Evolutionary conservation across 345 rosid genomes (phyloP).

Genomic region (Murraya paniculata): DNA sequence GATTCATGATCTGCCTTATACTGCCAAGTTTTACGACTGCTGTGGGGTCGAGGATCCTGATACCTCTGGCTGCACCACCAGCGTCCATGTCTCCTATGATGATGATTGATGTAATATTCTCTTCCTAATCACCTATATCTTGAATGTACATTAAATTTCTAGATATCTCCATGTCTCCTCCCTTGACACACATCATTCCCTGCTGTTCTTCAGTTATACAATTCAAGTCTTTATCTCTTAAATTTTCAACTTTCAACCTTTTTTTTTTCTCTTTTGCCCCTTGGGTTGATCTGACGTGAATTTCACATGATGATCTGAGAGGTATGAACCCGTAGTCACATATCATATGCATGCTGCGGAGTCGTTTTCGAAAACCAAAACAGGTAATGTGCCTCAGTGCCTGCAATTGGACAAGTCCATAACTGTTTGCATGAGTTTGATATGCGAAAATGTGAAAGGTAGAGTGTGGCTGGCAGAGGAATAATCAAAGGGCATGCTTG

Average conservation of each 20-base stretch:
- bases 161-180: neutral
- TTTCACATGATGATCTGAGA: neutral
- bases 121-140: neutral
- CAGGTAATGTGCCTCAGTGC: too few species aligned
- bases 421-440: neutral
- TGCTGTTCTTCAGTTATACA: neutral
- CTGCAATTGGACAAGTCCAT: neutral
- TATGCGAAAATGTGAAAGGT: neutral
- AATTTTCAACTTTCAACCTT: neutral
- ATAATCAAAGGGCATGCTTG: neutral
- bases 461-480: neutral
- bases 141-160: conserved; percentile 5
- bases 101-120: conserved; percentile 37
- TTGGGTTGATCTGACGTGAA: neutral
- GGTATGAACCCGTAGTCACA: neutral
- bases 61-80: conserved; percentile 75
- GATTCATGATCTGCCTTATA: conserved; percentile 75
- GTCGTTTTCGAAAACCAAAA: too few species aligned
- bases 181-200: neutral
- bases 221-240: neutral
- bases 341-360: neutral
- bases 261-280: neutral
- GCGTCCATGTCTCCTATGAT: conserved; percentile 67
- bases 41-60: conserved; percentile 87
- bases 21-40: conserved; percentile 88